Base-by-base conservation (phyloP, 2,329 filamentous ascomycete species). In the Trichoderma atrobrunneum region DNA sequence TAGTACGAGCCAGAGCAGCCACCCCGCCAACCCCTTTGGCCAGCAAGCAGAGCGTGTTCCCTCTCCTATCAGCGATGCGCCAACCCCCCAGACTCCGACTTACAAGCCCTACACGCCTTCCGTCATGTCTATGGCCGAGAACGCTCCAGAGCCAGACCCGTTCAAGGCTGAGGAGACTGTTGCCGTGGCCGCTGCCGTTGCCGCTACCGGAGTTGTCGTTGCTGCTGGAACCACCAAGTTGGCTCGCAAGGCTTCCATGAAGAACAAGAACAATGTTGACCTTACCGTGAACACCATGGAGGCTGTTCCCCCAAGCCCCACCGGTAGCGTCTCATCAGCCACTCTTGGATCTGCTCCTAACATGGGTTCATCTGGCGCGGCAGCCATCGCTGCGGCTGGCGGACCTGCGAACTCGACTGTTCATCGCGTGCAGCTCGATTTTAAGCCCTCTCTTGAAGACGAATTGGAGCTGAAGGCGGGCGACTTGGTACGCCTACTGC, bases 391-490 rank as follows among this genome's bases (percentile, higher is more conserved):
- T 14, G 88, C 87, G 65, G 88, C 89, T 59, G 89, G 87, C 71
- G 90, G 89, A 21, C 89, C 90, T 26, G 79, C 84, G 48, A 83
- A 85, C 74, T 85, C 88, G 71, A 81, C 93, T 75, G 95, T 98
- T 70, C 92, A 98, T 81, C 93, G 96, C 74, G 93, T 98, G 39
- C 93, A 98, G 81, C 89, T 98, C 76, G 95, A 98, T 81, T 99
- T 98, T 82, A 92, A 90, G 80, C 95, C 96, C 30, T 95, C 93
- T 4, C 91, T 98, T 87, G 92, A 94, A 7, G 96, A 99, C 79
- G 96, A 99, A 82, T 86, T 99, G 78, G 92, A 90, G 74, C 87
- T 99, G 59, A 88, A 86, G 74, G 89, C 91, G 72, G 96, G 96
- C 67, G 91, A 97, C 74, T 86, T 99, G 63, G 93, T 98, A 65